These are phyloP conservation scores for Helotiales sp. DNA, from an alignment of 2,329 filamentous ascomycete species.

Conservation along the genomic window DNA sequence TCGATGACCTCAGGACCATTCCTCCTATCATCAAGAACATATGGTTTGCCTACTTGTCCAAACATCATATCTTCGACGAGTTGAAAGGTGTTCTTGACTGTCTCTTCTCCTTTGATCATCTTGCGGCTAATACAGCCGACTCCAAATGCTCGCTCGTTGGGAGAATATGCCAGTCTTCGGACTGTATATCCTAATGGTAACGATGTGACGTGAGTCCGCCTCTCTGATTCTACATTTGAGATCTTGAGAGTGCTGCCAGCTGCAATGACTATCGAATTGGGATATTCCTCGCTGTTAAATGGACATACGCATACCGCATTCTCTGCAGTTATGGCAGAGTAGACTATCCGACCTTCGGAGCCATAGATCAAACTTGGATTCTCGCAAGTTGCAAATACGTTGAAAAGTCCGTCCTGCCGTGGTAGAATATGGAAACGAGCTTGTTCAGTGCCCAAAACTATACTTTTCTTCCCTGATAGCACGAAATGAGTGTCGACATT, in stretches of 20 bases:
- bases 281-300: constrained; percentile 81
- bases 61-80: constrained; percentile 91
- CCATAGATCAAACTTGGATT: constrained; percentile 93
- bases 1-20: constrained; percentile 73
- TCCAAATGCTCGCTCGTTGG: constrained; percentile 76
- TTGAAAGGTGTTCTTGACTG: constrained; percentile 77
- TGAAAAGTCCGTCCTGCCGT: constrained; percentile 64
- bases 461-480: constrained; percentile 73
- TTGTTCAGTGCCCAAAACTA: constrained; percentile 83
- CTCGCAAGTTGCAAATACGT: constrained; percentile 91
- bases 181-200: constrained; percentile 80
- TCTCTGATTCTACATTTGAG: constrained; percentile 76
- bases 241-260: constrained; percentile 76
- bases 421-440: constrained; percentile 80
- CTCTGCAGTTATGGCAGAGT: constrained; percentile 90
- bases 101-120: constrained; percentile 69
- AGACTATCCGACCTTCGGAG: constrained; percentile 82
- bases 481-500: constrained; percentile 64
- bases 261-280: constrained; percentile 77
- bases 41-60: constrained; percentile 69
- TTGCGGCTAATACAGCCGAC: constrained; percentile 81
- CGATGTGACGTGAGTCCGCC: constrained; percentile 84
- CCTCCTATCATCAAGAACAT: constrained; percentile 56
- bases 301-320: constrained; percentile 78
- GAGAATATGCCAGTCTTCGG: constrained; percentile 82